These are phyloP conservation scores for Aschersonia sp. DNA, from an alignment of 2,329 filamentous ascomycete genomes.

Conservation along the genomic window DNA sequence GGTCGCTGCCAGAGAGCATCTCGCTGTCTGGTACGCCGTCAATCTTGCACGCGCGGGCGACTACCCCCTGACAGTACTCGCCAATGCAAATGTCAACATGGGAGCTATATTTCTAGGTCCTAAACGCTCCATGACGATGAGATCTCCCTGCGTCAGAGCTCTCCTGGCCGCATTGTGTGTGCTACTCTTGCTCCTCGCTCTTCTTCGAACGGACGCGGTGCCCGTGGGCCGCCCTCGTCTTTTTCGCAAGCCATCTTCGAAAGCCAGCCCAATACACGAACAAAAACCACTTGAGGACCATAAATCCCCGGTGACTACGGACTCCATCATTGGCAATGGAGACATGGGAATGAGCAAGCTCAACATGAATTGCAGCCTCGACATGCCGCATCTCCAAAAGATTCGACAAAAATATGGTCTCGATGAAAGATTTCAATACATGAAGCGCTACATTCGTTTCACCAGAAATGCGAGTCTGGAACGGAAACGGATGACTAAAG, in stretches of 20 bases:
- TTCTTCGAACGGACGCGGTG: slow-evolving; percentile 25
- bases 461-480: slow-evolving; percentile 29
- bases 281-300: slow-evolving; percentile 15
- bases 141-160: slow-evolving; percentile 31
- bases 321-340: slow-evolving; percentile 5
- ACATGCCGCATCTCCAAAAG: slow-evolving; percentile 28
- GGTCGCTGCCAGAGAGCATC: neutral
- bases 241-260: slow-evolving; percentile 17
- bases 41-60: neutral
- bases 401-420: slow-evolving; percentile 33
- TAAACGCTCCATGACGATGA: slow-evolving; percentile 29
- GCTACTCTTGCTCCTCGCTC: slow-evolving; percentile 24
- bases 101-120: slow-evolving; percentile 23
- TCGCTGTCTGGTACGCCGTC: neutral
- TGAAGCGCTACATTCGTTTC: slow-evolving; percentile 39
- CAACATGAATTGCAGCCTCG: slow-evolving; percentile 34
- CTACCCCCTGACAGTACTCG: neutral
- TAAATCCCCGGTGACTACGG: slow-evolving; percentile 7
- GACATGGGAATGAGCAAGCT: slow-evolving; percentile 10
- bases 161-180: slow-evolving; percentile 27
- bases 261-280: slow-evolving; percentile 12
- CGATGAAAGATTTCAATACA: slow-evolving; percentile 37
- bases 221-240: slow-evolving; percentile 23
- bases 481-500: slow-evolving; percentile 35
- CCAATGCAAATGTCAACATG: slow-evolving; percentile 8